Evolutionary conservation across 2,329 filamentous ascomycete genomes (phyloP), one percentile per base, ranked within the genome.

Genomic region (Ophiosphaerella korrae): DNA sequence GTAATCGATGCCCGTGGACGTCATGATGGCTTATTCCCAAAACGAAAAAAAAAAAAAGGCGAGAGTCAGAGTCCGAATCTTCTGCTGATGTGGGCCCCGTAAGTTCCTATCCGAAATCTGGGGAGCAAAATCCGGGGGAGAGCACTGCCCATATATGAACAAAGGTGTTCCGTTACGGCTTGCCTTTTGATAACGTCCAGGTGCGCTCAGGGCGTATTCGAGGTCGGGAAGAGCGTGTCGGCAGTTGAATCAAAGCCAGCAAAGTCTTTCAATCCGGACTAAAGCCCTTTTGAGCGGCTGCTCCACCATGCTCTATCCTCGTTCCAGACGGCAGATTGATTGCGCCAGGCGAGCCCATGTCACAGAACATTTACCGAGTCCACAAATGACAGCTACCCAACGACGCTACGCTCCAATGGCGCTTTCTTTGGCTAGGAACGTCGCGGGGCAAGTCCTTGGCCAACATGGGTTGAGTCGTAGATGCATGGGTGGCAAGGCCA

Each of bases 401-500:
- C 38, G 50, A 50, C 53, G 44, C 59, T 57, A 52, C 52, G 29
- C 33, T 33, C n/a, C 38, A 63, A 62, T 58, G 54, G 59, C 55
- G 40, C 31, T 55, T 36, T 50, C 50, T 52, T 49, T 60, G 61
- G 53, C 53, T 55, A 54, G 51, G 29, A 16, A 24, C 42, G 23
- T 55, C 67, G 68, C 63, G 66, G 68, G 67, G 67, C 57, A 48
- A 29, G 43, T 42, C 31, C 68, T 72, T 72, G 69, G 69, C 69
- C 43, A 52, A 29, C 65, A 63, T 53, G 64, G 63, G 43, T 58
- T 42, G 44, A 52, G 43, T 57, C 45, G 50, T 55, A 59, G 46
- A 54, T 37, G 54, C 54, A 53, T 57, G 55, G 53, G 53, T 57
- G 55, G 52, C 52, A 50, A 47, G 38, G 55, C 53, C 50, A 55